phyloP scores from a whole-genome alignment of 2,329 filamentous ascomycete species.

The Neophaeococcomyces mojaviensis region DNA sequence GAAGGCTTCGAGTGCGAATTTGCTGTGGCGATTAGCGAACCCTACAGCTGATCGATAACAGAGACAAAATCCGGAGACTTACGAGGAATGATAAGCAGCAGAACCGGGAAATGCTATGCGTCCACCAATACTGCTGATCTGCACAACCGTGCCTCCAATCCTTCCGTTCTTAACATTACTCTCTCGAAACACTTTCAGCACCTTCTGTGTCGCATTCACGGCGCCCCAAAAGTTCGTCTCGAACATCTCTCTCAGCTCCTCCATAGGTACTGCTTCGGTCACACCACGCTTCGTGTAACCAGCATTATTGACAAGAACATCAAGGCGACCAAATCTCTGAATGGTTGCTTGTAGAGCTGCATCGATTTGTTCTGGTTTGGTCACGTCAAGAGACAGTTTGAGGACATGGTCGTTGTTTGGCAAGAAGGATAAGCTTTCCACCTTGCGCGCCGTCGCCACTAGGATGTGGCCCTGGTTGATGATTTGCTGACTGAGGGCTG shows the following conservation, averaged over 20 bases:
- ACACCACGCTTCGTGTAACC: conserved; percentile 21
- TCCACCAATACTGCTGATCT: conserved; percentile 47
- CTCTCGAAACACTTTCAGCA: conserved; percentile 20
- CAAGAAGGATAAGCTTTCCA: conserved; percentile 34
- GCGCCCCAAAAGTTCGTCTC: conserved; percentile 54
- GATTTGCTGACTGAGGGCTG: conserved; percentile 28
- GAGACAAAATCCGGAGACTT: neutral
- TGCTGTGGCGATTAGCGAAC: conserved; percentile 26
- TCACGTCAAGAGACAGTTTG: conserved; percentile 44
- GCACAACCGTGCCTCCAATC: conserved; percentile 48
- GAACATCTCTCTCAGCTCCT: conserved; percentile 9
- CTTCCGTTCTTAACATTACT: conserved; percentile 18
- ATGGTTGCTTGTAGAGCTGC: conserved; percentile 29
- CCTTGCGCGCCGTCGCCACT: conserved; percentile 44
- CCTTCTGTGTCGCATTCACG: conserved; percentile 40
- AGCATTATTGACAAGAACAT: conserved; percentile 22
- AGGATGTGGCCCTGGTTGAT: conserved; percentile 23
- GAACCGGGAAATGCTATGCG: conserved; percentile 29
- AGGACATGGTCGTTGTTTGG: conserved; percentile 34
- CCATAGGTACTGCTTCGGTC: conserved; percentile 17
- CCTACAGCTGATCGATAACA: neutral
- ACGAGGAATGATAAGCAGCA: conserved; percentile 29
- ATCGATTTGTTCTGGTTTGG: conserved; percentile 31
- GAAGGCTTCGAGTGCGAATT: conserved; percentile 68
- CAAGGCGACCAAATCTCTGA: conserved; percentile 27